Percentiles rank a stretch among this genome's conserved stretches.
phyloP scores from a whole-genome alignment of 768 basidiomycete genomes.

The Boletales sp. region DNA sequence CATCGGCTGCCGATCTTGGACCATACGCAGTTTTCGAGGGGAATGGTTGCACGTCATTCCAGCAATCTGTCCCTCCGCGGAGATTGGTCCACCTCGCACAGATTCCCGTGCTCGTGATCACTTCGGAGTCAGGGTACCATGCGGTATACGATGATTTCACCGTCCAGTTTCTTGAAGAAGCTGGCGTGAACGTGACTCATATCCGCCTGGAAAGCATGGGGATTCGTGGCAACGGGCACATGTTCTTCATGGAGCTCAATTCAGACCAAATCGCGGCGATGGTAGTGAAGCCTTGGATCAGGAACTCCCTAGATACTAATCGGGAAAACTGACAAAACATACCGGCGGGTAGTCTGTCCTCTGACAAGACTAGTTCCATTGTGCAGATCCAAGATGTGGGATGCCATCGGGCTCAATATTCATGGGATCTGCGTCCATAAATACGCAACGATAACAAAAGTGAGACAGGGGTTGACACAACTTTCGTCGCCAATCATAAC shows the following conservation, averaged over 20 bases:
- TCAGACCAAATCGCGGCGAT: conserved; percentile 38
- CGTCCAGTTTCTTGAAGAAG: conserved; percentile 40
- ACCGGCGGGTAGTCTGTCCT: too few relatives aligned
- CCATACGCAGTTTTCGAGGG: conserved; percentile 24
- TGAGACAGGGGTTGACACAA: too few relatives aligned
- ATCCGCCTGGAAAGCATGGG: conserved; percentile 40
- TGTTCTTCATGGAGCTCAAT: conserved; percentile 57
- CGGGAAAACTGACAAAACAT: neutral
- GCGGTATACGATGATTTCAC: conserved; percentile 46
- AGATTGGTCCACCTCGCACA: conserved; percentile 39
- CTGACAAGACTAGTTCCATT: too few relatives aligned
- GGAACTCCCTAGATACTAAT: conserved; percentile 7
- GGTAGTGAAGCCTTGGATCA: conserved; percentile 41
- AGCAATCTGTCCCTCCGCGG: conserved; percentile 42
- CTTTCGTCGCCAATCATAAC: too few relatives aligned
- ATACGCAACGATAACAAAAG: too few relatives aligned
- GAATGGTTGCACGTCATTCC: conserved; percentile 37
- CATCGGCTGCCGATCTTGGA: conserved; percentile 36
- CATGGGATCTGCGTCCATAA: too few relatives aligned
- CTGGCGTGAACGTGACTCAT: conserved; percentile 43
- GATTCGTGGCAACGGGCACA: conserved; percentile 51
- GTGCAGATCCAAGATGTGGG: too few relatives aligned
- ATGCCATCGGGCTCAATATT: too few relatives aligned
- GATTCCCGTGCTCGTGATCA: conserved; percentile 46
- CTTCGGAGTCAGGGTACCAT: conserved; percentile 50